phyloP scores from a whole-genome alignment of 768 basidiomycete species.

The Agaricus sinodeliciosus region DNA sequence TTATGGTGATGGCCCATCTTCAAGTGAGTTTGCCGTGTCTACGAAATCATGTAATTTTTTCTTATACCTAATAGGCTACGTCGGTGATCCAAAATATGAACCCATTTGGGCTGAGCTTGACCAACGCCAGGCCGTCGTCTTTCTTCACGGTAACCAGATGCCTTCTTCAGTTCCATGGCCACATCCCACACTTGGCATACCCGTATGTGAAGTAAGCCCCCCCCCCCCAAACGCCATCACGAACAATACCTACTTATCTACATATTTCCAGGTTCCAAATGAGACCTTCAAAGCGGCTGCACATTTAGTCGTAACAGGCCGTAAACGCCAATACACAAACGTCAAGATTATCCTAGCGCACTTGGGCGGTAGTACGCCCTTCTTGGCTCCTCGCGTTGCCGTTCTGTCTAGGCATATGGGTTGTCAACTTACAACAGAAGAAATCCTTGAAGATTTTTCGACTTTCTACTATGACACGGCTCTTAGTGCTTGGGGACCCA shows the following conservation, averaged over 20 bases:
- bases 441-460: conserved; percentile 64
- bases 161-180: conserved; percentile 60
- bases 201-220: conserved; percentile 56
- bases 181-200: conserved; percentile 57
- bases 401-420: conserved; percentile 67
- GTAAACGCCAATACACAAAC: conserved; percentile 53
- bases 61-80: conserved; percentile 42
- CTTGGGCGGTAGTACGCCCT: conserved; percentile 62
- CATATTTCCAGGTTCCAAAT: conserved; percentile 54
- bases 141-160: conserved; percentile 67
- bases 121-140: conserved; percentile 51
- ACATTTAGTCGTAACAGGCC: conserved; percentile 66
- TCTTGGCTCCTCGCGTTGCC: conserved; percentile 64
- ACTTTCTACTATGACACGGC: conserved; percentile 74
- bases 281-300: conserved; percentile 81
- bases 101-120: conserved; percentile 68
- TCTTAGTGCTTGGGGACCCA: conserved; percentile 49
- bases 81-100: conserved; percentile 59
- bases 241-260: not conserved
- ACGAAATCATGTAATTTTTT: not conserved
- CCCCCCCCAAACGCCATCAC: no score
- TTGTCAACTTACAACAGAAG: conserved; percentile 50
- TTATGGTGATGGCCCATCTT: conserved; percentile 47
- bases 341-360: conserved; percentile 68
- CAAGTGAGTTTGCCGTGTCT: conserved; percentile 35